Base-by-base conservation (phyloP, 164 flowering plant species). In the Umbilicus rupestris region DNA sequence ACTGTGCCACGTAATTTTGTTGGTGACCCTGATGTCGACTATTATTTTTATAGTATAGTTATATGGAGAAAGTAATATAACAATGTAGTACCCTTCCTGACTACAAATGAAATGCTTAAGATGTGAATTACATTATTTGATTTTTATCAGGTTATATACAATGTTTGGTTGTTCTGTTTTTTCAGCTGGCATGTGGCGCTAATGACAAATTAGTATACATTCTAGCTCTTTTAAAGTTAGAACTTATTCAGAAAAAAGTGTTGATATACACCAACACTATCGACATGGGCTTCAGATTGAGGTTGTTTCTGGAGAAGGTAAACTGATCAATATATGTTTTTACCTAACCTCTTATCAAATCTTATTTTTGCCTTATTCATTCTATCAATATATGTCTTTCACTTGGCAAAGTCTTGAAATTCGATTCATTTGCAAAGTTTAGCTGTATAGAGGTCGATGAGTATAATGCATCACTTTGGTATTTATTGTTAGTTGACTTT, bases 151-250 rank as follows among this genome's bases (percentile, higher is more conserved):
- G 11, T n/a, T n/a, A 6, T 7, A 47, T 47, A n/a, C 7, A 47
- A 22, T 22, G 7, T 22, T n/a, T 47, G 29, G 5, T 55, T 55
- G 33, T 55, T 55, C 28, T 28, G 19, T 35, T 20, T 55, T 22
- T 75, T 37, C 71, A 94, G 99, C 82, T 92, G 50, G 83, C 90
- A 52, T 68, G 64, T 44, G 45, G 80, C 77, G 71, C 77, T 62
- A 78, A 67, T 45, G 99, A 95, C 68, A 95, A 95, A 75, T 77
- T 85, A 68, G 81, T 92, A 31, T 66, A 90, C 76, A 77, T 85
- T 71, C 85, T 92, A 71, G 96, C 97, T 30, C 90, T 95, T 71
- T 75, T 95, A 79, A 92, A 87, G 84, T 72, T 88, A 74, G 92
- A 84, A 77, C 76, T 95, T 77, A 86, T 95, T 73, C 97, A 90